Percentiles rank a stretch among this genome's conserved stretches.
Evolutionary conservation across 2,329 filamentous ascomycete species (phyloP).

Genomic region (Ceratocystis huliohia): DNA sequence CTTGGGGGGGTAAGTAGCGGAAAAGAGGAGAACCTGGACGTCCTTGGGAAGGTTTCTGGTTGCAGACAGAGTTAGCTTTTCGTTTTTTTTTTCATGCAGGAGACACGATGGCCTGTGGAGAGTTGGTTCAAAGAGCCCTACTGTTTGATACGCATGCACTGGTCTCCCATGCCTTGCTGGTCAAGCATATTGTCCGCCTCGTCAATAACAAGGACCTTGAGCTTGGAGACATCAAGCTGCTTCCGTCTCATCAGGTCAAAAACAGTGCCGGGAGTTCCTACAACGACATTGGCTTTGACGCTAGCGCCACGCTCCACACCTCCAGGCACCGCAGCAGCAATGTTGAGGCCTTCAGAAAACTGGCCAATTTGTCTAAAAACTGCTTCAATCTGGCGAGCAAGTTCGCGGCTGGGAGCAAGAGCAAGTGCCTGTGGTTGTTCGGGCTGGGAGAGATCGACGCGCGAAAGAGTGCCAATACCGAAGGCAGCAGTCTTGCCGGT

Average conservation of each 20-base stretch:
- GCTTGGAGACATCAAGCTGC: conserved; percentile 55
- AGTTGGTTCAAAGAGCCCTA: conserved; percentile 32
- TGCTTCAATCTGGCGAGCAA: conserved; percentile 84
- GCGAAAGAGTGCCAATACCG: conserved; percentile 78
- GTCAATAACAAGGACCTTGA: conserved; percentile 81
- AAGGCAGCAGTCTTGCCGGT: conserved; percentile 98
- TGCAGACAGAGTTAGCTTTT: conserved; percentile 9
- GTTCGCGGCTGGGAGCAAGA: conserved; percentile 82
- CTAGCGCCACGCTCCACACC: conserved; percentile 53
- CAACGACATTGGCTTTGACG: conserved; percentile 66
- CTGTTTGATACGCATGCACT: conserved; percentile 82
- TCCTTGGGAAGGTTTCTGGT: conserved; percentile 55
- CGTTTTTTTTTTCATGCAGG: no score
- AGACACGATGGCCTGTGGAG: no score
- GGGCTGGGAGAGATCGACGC: conserved; percentile 60
- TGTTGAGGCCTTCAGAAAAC: conserved; percentile 62
- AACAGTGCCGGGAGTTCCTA: conserved; percentile 88
- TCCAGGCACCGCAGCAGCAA: conserved; percentile 75
- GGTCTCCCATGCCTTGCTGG: conserved; percentile 85
- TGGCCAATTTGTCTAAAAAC: conserved; percentile 75
- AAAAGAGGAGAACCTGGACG: conserved; percentile 89
- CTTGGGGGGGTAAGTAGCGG: conserved; percentile 78
- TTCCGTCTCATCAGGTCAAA: conserved; percentile 71
- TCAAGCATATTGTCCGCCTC: conserved; percentile 99
- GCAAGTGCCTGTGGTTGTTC: conserved; percentile 72